Base-by-base conservation (phyloP, 352 stramenopile species). In the Globisporangium nagaii region DNA sequence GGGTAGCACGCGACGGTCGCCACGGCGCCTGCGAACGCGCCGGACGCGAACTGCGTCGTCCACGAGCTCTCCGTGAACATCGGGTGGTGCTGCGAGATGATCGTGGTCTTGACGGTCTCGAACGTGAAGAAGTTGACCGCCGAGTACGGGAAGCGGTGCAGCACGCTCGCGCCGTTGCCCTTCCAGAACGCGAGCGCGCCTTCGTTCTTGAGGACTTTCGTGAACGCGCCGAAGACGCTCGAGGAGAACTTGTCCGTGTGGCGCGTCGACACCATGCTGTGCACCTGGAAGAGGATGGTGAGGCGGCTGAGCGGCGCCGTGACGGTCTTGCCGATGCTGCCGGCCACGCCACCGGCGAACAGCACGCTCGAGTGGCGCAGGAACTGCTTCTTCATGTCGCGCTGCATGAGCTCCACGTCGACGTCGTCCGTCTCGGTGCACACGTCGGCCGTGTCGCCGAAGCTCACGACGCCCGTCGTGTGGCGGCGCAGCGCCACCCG, bases 81-180 rank as follows among this genome's bases (percentile, higher is more conserved):
- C 37, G 81, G 70, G 59, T 89, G 63, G 47, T 87, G 58, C 42
- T 86, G 70, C 22, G 77, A 66, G 46, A 89, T 79, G 50, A 92
- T 79, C 28, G 64, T 60, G 67, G 75, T 74, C 81, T 86, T 92
- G 76, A 95, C 58, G 79, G 90, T 80, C 71, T 98, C 95, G 58
- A 97, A 98, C 36, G 93, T 93, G 63, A 93, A 97, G 68, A 98
- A 98, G 56, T 98, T 98, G 57, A 98, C 96, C 0, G 93, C 95
- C 39, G 89, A 97, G 68, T 98, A 98, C 44, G 95, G 95, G 70
- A 98, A 98, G 17, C 95, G 83, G 69, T 98, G 95, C 27, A 98
- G 63, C 11, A 98, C 91, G 31, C 89, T 98, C 22, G 94, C 96
- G 27, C 93, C 94, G 60, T 98, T 98, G 45, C 95, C 95, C 58